phyloP scores from a whole-genome alignment of 805 yeast genomes.

The Kazachstania kunashirensis region DNA sequence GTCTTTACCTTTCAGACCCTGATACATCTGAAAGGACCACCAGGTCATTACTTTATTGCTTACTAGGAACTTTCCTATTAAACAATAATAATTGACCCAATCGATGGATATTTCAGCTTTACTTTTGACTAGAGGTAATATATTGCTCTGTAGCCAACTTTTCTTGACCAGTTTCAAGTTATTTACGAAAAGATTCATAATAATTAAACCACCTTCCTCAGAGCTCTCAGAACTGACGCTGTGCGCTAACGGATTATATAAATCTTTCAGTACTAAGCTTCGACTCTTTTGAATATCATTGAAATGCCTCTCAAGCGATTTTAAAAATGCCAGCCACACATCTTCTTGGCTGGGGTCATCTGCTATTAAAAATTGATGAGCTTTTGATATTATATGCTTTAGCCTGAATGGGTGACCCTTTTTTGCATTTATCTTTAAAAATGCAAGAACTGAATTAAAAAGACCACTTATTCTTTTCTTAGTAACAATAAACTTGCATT shows the following conservation, averaged over 20 bases:
- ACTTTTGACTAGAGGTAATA: constrained; percentile 16
- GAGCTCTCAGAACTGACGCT: neutral
- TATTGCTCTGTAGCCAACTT: constrained; percentile 17
- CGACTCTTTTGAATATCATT: neutral
- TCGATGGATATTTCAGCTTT: constrained; percentile 9
- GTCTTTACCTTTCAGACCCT: constrained; percentile 11
- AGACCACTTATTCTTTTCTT: neutral
- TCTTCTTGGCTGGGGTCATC: constrained; percentile 3
- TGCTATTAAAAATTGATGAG: constrained; percentile 1
- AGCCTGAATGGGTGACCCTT: constrained; percentile 13
- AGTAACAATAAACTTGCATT: neutral
- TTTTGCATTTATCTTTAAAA: constrained; percentile 5
- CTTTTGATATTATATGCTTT: constrained; percentile 2
- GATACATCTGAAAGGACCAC: constrained; percentile 27
- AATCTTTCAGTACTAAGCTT: constrained; percentile 1
- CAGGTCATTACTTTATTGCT: constrained; percentile 18
- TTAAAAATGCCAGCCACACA: constrained; percentile 7
- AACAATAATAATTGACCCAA: constrained; percentile 21
- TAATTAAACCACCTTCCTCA: constrained; percentile 1
- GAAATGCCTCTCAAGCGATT: neutral
- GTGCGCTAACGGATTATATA: neutral
- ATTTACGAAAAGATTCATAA: constrained; percentile 8
- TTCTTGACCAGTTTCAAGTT: constrained; percentile 8
- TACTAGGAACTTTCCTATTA: constrained; percentile 17
- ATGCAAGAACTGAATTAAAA: constrained; percentile 1